Base-by-base conservation (phyloP, 371 early-diverging fungal species). In the Synchytrium microbalum region DNA sequence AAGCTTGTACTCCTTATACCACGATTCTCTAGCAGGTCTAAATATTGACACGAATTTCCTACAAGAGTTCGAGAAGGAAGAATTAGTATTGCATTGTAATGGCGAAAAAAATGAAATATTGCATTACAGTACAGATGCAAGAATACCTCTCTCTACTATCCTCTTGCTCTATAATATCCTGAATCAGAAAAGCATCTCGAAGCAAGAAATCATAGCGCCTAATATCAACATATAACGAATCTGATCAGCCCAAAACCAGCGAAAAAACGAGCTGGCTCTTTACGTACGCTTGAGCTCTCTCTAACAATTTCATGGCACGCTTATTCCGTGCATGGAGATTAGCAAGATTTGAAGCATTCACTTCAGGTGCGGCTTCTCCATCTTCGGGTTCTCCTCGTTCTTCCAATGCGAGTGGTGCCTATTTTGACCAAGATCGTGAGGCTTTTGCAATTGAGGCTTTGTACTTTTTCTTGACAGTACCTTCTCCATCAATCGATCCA, bases 161-260 rank as follows among this genome's bases (percentile, higher is more conserved):
- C 60, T 75, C 74, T 61, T 86, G 88, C 3, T 75, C 79, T 27
- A 88, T 77, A 31, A 89, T 83, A 64, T 91, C 90, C 66, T 88
- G 86, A n/a, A 83, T 76, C 62, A 84, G 76, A 69, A 84, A 89
- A 3, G 88, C 92, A 26, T 79, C 77, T 31, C 75, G 67, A 23
- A 87, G 65, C 14, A 89, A 65, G 53, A 84, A 82, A 8, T 81
- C 78, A 81, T 86, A 88, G 32, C 86, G 71, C 0, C 89, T 88
- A 68, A 10, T 2, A 14, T 46, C 14, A 32, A 33, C 5, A 19
- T 13, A 24, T n/a, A 51, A 55, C 13, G 56, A 24, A 52, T 51
- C 32, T 1, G 26, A 25, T 38, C 32, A 16, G 32, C 52, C 24
- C 2, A 29, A 8, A 28, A 14, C 38, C 55, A 0, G 64, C 3